Evolutionary conservation across 768 basidiomycete genomes (phyloP).

Genomic region (Pleurotus eryngii): DNA sequence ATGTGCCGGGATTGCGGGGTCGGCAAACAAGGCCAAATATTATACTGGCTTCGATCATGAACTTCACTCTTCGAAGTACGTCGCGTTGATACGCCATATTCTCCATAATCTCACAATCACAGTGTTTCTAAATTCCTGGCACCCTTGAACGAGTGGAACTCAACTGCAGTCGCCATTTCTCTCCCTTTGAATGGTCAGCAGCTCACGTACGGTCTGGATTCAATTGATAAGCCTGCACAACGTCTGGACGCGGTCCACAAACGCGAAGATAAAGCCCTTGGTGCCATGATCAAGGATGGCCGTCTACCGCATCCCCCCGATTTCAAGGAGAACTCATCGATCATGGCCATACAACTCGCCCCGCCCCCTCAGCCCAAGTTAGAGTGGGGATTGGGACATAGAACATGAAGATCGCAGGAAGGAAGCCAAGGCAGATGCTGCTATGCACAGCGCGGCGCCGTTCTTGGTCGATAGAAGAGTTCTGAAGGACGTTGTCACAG

Average conservation of each 20-base stretch:
- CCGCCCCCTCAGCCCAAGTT: conserved; percentile 26
- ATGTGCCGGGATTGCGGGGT: conserved; percentile 7
- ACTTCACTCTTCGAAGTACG: not conserved
- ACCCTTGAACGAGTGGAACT: conserved; percentile 10
- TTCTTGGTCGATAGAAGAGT: conserved; percentile 76
- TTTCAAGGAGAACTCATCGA: not conserved
- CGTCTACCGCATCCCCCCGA: not conserved
- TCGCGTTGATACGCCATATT: not conserved
- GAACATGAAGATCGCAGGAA: conserved; percentile 69
- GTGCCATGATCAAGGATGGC: conserved; percentile 5
- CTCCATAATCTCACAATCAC: not conserved
- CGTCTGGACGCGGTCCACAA: conserved; percentile 7
- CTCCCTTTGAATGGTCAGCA: conserved; percentile 2
- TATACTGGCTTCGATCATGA: not conserved
- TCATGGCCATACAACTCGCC: conserved; percentile 9
- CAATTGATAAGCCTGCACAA: conserved; percentile 4
- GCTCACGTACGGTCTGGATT: conserved; percentile 3
- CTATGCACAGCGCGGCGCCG: conserved; percentile 56
- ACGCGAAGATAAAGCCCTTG: not conserved
- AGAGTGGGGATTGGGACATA: conserved; percentile 69
- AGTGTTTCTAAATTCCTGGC: conserved; percentile 10
- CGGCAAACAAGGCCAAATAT: conserved; percentile 2
- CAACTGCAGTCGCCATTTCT: not conserved
- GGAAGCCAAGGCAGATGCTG: conserved; percentile 63
- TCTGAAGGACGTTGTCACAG: conserved; percentile 73